Percentiles rank a stretch among this genome's conserved stretches.
phyloP scores from a whole-genome alignment of 2,329 filamentous ascomycete species.

The Penicillium sclerotiorum region DNA sequence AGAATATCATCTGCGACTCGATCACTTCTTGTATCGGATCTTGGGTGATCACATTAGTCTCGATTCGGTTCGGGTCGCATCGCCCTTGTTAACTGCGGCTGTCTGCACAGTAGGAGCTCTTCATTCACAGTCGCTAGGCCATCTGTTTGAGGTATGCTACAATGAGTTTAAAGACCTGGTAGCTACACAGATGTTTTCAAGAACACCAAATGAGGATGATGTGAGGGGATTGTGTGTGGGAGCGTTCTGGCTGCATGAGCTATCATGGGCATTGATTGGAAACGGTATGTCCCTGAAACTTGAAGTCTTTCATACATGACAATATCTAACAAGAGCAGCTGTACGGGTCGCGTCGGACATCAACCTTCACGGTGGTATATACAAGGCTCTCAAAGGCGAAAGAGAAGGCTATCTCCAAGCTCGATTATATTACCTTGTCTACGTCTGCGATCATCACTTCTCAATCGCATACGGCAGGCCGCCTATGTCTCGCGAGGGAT shows the following conservation, averaged over 20 bases:
- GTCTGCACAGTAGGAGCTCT: slow-evolving; percentile 51
- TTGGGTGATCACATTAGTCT: slow-evolving; percentile 34
- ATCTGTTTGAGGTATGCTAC: slow-evolving; percentile 20
- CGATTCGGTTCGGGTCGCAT: slow-evolving; percentile 42
- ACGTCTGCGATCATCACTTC: slow-evolving; percentile 44
- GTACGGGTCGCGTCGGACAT: slow-evolving; percentile 27
- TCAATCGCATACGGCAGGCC: slow-evolving; percentile 40
- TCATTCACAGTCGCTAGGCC: slow-evolving; percentile 25
- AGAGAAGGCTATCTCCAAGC: slow-evolving; percentile 25
- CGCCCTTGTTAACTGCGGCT: slow-evolving; percentile 47
- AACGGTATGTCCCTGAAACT: slow-evolving; percentile 2
- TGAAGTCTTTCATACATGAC: neutral
- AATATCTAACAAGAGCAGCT: slow-evolving; percentile 14
- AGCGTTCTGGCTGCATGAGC: slow-evolving; percentile 53
- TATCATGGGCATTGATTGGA: slow-evolving; percentile 33
- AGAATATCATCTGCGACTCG: slow-evolving; percentile 48
- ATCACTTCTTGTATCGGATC: slow-evolving; percentile 43
- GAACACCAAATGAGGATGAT: slow-evolving; percentile 46
- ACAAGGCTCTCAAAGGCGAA: slow-evolving; percentile 25
- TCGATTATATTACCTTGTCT: slow-evolving; percentile 38
- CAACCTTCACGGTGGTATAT: slow-evolving; percentile 27
- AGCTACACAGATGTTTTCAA: slow-evolving; percentile 48
- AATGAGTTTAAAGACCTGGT: slow-evolving; percentile 39
- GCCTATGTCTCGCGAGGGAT: slow-evolving; percentile 38
- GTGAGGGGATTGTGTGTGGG: slow-evolving; percentile 52